Percentiles rank a stretch among this genome's conserved stretches.
Evolutionary conservation across 192 early-diverging fungal genomes (phyloP).

Genomic region (Coemansia sp.): DNA sequence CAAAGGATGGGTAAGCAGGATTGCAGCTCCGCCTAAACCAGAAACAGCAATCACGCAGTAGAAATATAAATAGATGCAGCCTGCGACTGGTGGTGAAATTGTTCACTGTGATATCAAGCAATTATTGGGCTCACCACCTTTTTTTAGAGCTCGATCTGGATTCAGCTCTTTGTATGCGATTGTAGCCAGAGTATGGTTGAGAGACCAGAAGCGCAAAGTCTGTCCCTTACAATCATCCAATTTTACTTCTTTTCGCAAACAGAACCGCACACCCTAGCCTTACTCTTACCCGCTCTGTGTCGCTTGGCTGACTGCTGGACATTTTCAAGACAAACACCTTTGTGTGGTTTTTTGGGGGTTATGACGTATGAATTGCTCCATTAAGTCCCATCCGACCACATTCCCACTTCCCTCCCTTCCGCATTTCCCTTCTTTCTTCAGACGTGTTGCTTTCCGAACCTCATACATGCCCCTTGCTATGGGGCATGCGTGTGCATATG

Average conservation of each 20-base stretch:
- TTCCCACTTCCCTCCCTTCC: neutral
- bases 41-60: conserved; percentile 1
- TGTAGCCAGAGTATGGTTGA: neutral
- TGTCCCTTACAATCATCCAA: neutral
- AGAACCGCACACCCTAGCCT: neutral
- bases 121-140: neutral
- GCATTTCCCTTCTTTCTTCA: neutral
- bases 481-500: neutral
- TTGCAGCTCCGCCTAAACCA: neutral
- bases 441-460: neutral
- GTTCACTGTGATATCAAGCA: neutral
- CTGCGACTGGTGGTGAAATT: neutral
- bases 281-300: too few relatives aligned
- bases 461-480: neutral
- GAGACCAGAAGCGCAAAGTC: neutral
- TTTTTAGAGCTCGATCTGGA: neutral
- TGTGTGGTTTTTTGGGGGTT: neutral
- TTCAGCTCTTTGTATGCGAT: neutral
- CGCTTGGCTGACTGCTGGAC: neutral
- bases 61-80: neutral
- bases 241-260: neutral
- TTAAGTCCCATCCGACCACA: too few relatives aligned
- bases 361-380: too few relatives aligned
- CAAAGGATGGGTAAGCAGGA: conserved; percentile 7
- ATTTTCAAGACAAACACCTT: neutral